phyloP scores from a whole-genome alignment of 129 eudicot species.

The Kitagawia praeruptora region DNA sequence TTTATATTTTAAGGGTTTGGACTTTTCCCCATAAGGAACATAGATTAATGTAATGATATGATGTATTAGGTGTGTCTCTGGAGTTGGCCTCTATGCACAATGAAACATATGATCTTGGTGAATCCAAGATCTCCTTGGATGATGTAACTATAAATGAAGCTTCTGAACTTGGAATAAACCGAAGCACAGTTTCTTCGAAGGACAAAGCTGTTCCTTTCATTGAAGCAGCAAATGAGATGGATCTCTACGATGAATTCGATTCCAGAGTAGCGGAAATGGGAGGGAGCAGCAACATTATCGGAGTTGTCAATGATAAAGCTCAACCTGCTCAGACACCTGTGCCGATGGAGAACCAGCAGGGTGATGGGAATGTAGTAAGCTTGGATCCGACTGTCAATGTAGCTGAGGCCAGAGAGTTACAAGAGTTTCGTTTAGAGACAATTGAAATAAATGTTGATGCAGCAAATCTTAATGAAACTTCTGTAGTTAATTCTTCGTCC shows the following conservation, averaged over 20 bases:
- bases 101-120: constrained; percentile 44
- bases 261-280: constrained; percentile 21
- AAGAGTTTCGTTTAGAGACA: constrained; percentile 19
- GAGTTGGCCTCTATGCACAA: constrained; percentile 54
- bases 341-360: constrained; percentile 20
- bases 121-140: constrained; percentile 26
- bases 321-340: constrained; percentile 24
- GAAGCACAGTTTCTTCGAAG: background rate
- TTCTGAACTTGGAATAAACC: constrained; percentile 21
- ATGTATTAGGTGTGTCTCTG: constrained; percentile 43
- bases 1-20: background rate
- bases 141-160: constrained; percentile 11
- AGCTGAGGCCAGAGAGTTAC: constrained; percentile 22
- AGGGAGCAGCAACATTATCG: constrained; percentile 17
- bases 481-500: constrained; percentile 15
- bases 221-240: constrained; percentile 16
- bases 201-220: constrained; percentile 5
- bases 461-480: constrained; percentile 17
- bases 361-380: constrained; percentile 15
- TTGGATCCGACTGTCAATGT: constrained; percentile 21
- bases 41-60: constrained; percentile 3
- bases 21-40: background rate
- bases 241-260: constrained; percentile 12
- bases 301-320: constrained; percentile 15
- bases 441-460: constrained; percentile 24